Conservation (phyloP, 441 rosid genomes). For the Macaranga tanarius region DNA sequence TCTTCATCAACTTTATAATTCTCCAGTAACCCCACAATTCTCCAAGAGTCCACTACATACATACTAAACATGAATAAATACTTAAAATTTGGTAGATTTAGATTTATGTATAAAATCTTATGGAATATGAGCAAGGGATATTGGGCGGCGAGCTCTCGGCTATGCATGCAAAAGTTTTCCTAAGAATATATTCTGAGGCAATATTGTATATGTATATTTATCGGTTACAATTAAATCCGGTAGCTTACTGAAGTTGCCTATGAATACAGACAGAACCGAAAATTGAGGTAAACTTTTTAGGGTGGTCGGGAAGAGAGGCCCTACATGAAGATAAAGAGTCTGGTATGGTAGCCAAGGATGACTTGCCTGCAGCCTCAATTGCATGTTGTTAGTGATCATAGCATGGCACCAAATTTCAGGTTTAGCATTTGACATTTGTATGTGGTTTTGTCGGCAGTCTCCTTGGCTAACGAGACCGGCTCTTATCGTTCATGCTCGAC, state of each 20-base stretch:
- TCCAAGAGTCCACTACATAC: too few relatives aligned
- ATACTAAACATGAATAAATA: too few relatives aligned
- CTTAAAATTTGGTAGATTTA: too few relatives aligned
- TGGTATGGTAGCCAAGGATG: slow-evolving; percentile 55
- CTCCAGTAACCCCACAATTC: too few relatives aligned
- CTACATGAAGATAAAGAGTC: slow-evolving; percentile 37
- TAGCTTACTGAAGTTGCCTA: slow-evolving; percentile 14
- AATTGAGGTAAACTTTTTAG: neutral
- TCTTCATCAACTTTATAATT: too few relatives aligned
- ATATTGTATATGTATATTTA: too few relatives aligned
- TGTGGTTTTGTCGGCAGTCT: slow-evolving; percentile 40
- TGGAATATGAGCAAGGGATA: too few relatives aligned
- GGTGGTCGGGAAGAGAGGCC: slow-evolving; percentile 31
- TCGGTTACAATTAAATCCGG: too few relatives aligned
- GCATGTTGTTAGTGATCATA: neutral
- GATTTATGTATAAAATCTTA: too few relatives aligned
- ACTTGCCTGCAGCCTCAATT: slow-evolving; percentile 40
- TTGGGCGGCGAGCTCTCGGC: neutral
- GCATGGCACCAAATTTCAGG: neutral
- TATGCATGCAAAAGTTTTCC: slow-evolving; percentile 15
- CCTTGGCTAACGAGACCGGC: slow-evolving; percentile 46
- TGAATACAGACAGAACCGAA: slow-evolving; percentile 23
- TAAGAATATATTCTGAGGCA: slow-evolving; percentile 23
- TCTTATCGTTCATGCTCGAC: slow-evolving; percentile 39
- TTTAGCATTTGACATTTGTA: neutral